Evolutionary conservation across 345 rosid genomes (phyloP), one percentile per base, ranked within the genome.

Genomic region (Eucalyptus marginata): DNA sequence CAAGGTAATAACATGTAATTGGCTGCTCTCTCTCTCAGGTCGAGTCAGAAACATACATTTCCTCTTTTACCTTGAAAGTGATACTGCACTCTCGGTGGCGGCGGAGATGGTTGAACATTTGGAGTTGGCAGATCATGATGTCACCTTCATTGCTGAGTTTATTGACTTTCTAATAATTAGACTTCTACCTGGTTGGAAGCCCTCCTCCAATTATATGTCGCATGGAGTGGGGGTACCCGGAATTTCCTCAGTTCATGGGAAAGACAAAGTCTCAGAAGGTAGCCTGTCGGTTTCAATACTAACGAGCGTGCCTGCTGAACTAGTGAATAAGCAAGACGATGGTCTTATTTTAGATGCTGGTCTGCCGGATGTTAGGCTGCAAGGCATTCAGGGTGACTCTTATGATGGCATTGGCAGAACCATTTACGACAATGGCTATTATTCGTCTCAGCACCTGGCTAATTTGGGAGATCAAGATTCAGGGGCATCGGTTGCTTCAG

Each of bases 31-130:
- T 29, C 88, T 86, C 49, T 62, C 93, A 94, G 98, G 96, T 89
- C 92, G 90, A 66, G 94, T 87, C 56, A 94, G 93, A 87, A 95
- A 94, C 85, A 93, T 97, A 71, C 93, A 96, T 93, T 96, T 97
- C 87, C 92, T 90, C 43, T 96, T 95, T 91, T 96, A 92, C 89
- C 95, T 95, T 58, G 96, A 94, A 88, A 90, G 94, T 29, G 99
- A 97, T 89, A 96, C 99, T 76, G 93, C 97, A 59, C 87, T 90
- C 44, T 93, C 95, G 5, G 95, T 96, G 59, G 96, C 97, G 13
- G 91, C 91, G 36, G 99, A 97, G 92, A 96, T 97, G 98, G 98
- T 93, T 86, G 97, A 96, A 90, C 96, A 94, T 89, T 92, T 96
- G 88, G 96, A 93, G 89, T 92, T 97, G 88, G 90, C 94, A 58